Percentiles rank a stretch among this genome's conserved stretches.
Conservation (phyloP, 208 protist genomes). For the Novymonas esmeraldas region DNA sequence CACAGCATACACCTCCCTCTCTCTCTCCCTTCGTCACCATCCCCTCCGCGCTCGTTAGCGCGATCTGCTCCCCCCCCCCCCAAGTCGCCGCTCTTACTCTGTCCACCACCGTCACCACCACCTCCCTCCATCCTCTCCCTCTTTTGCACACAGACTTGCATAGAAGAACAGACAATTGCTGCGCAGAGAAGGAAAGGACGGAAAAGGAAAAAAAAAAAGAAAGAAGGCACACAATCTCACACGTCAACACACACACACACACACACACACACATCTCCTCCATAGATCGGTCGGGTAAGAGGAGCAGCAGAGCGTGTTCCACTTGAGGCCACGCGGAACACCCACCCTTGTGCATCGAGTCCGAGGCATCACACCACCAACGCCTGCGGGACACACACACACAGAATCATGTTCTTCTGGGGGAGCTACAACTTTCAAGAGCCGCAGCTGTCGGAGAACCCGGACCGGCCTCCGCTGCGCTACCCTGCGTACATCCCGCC, state of each 20-base stretch:
- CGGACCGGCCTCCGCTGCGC: slow-evolving; percentile 49
- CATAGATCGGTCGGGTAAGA: no score
- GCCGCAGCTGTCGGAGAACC: slow-evolving; percentile 47
- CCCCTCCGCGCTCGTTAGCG: no score
- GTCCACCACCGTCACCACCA: no score
- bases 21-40: neutral
- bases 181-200: no score
- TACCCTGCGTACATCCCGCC: slow-evolving; percentile 79
- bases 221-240: neutral
- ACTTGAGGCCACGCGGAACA: no score
- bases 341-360: no score
- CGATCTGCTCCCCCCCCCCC: no score
- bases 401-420: slow-evolving; percentile 94
- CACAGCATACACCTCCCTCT: neutral
- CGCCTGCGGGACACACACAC: neutral
- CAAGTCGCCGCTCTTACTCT: no score
- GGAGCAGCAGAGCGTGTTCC: no score
- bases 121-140: neutral
- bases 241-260: no score
- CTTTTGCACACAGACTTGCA: neutral
- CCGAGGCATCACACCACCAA: no score
- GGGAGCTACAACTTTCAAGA: slow-evolving; percentile 84
- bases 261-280: no score
- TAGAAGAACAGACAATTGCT: neutral
- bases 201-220: neutral